These are phyloP conservation scores for Pichia sp. DNA, from an alignment of 1,139 yeast species.

Conservation along the genomic window DNA sequence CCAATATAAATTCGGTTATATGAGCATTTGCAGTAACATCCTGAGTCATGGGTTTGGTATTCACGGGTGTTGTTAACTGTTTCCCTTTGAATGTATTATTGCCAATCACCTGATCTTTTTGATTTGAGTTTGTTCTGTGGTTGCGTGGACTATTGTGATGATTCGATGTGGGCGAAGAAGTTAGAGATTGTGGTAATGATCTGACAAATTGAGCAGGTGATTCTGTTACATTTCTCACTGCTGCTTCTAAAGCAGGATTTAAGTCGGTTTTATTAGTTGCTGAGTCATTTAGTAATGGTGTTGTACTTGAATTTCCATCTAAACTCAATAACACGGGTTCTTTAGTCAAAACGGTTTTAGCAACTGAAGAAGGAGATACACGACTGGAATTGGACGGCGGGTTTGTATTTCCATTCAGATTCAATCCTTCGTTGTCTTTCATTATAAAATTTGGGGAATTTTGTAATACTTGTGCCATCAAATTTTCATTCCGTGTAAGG, in stretches of 20 bases:
- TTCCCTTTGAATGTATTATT: not conserved
- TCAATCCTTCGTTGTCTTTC: not conserved
- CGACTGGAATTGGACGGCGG: not conserved
- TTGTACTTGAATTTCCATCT: constrained; percentile 19
- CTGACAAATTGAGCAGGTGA: constrained; percentile 15
- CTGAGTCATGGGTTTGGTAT: constrained; percentile 12
- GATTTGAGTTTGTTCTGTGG: not conserved
- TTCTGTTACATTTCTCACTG: constrained; percentile 13
- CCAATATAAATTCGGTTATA: constrained; percentile 58
- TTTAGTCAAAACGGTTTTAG: constrained; percentile 22
- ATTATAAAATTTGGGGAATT: constrained; percentile 1
- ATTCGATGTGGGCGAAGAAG: not conserved
- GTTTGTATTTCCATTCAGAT: not conserved
- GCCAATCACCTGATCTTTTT: not conserved
- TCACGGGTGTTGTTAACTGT: constrained; percentile 12
- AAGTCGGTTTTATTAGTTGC: constrained; percentile 26
- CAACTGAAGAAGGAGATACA: constrained; percentile 14
- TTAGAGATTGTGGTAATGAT: not conserved
- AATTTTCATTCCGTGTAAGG: constrained; percentile 60
- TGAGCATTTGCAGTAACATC: constrained; percentile 15
- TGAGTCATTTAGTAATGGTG: constrained; percentile 31
- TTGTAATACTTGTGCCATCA: constrained; percentile 56
- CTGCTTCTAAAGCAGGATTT: constrained; percentile 18
- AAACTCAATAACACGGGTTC: constrained; percentile 21
- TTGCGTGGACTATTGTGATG: not conserved